These are phyloP conservation scores for Xylaria hypoxylon DNA, from an alignment of 2,329 filamentous ascomycete genomes.

Conservation along the genomic window DNA sequence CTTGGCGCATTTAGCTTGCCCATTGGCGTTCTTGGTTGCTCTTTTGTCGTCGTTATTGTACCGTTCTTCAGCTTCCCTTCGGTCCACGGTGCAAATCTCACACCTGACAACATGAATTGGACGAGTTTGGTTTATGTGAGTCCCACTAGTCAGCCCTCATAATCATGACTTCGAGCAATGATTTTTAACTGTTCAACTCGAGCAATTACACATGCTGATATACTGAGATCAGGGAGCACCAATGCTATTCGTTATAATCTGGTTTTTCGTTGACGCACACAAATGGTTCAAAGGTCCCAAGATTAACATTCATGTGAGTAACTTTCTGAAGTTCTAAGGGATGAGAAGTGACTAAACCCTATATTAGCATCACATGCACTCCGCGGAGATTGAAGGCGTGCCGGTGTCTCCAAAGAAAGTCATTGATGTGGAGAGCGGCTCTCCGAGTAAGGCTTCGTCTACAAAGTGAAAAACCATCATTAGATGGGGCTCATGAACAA, in stretches of 20 bases:
- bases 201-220: not conserved
- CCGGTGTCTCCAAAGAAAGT: conserved; percentile 40
- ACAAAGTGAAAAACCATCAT: not conserved
- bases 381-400: conserved; percentile 41
- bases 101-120: conserved; percentile 71
- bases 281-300: conserved; percentile 79
- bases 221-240: conserved; percentile 62
- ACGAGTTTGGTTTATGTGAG: conserved; percentile 68
- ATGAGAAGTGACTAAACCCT: conserved; percentile 15
- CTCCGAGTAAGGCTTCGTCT: conserved; percentile 38
- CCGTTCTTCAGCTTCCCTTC: conserved; percentile 75
- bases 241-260: conserved; percentile 69
- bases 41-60: conserved; percentile 74
- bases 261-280: conserved; percentile 72
- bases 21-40: conserved; percentile 66
- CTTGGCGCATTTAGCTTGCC: conserved; percentile 69
- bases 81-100: conserved; percentile 65
- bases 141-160: conserved; percentile 1
- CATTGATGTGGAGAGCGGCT: conserved; percentile 44
- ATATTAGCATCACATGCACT: conserved; percentile 46
- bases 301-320: conserved; percentile 67
- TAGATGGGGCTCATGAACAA: not conserved
- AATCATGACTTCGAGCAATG: not conserved
- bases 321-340: not conserved
- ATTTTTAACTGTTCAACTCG: not conserved